Evolutionary conservation across 2,329 filamentous ascomycete genomes (phyloP), one percentile per base, ranked within the genome.

Genomic region (Botrytis medusae): DNA sequence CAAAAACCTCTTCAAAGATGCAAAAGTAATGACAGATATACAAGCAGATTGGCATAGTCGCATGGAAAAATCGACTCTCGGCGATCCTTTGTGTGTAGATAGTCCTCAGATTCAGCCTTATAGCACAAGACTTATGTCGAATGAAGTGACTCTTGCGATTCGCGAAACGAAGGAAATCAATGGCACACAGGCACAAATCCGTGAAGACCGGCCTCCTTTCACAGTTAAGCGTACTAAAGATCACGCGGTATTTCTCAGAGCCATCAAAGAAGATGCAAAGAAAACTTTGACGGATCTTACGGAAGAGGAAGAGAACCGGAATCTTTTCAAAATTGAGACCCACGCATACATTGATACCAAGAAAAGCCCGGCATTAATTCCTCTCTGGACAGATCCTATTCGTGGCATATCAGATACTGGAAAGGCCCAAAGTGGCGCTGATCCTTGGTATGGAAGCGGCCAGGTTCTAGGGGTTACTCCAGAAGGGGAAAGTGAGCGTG

Each of bases 381-480:
- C 77, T 22, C 72, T 70, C 40, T 80, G 78, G 79, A 77, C 77
- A 74, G 74, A 80, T 74, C 74, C 75, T 5, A 77, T 68, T 25
- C 65, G 69, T 32, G 78, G 79, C 0, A 71, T 80, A n/a, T 72
- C 74, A 20, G 74, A 72, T 29, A 75, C 60, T 29, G 74, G 76
- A 29, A 70, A 70, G 40, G 7, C 18, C 18, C 75, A 8, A 71
- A 69, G 65, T 32, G 42, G 37, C 22, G n/a, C 12, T 7, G 57
- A 62, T 32, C 65, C 65, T 69, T 69, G 65, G 65, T 69, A 69
- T 69, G 48, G 65, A 29, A 69, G n/a, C 29, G 18, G 48, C n/a
- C 65, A 69, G n/a, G 37, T 69, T 2, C n/a, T 69, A 57, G 65
- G 65, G 7, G 65, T 44, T 20, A 44, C 65, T 14, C 65, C 65